Base-by-base conservation (phyloP, 345 rosid species). In the Arabis hirsuta region DNA sequence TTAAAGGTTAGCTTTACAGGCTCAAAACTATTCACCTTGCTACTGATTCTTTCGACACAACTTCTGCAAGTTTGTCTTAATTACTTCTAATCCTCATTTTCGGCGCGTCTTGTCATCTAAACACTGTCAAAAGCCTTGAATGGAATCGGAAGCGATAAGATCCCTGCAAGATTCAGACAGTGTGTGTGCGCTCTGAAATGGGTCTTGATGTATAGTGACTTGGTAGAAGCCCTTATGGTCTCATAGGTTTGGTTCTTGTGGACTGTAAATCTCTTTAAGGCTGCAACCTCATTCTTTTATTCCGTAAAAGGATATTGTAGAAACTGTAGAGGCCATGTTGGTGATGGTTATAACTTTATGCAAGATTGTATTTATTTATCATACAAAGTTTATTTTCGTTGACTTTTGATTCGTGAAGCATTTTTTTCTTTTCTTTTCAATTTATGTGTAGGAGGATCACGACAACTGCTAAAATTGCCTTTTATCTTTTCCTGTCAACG, bases 191-290 rank as follows among this genome's bases (percentile, higher is more conserved):
- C 52, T 55, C 38, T 68, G 55, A 55, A 68, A 68, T 45, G 44
- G 20, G 60, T 60, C 14, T 42, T 61, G 20, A 24, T 72, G 63
- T 63, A 46, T 72, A 63, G 39, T 22, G 47, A 34, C 41, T 46
- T 58, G 46, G 54, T 59, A 38, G 26, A 10, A 62, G 39, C 58
- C 41, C 27, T 58, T 69, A 3, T 58, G 47, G 48, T 70, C 41
- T 36, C 12, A 1, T 55, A 50, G 31, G n/a, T 71, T 60, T 60
- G 39, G 24, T 26, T 24, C 50, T 55, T 55, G 10, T 47, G 66
- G n/a, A 57, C 4, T 46, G 54, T 57, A 38, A 12, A 58, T 22
- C 27, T 69, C 27, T 48, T 48, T 9, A 9, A 14, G 50, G 32
- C 32, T 26, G 3, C 43, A 19, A 48, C 39, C 12, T 38, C 59